Percentiles rank a stretch among this genome's conserved stretches.
Conservation (phyloP, 2,329 filamentous ascomycete species). For the Iodosphaeria phyllophila region DNA sequence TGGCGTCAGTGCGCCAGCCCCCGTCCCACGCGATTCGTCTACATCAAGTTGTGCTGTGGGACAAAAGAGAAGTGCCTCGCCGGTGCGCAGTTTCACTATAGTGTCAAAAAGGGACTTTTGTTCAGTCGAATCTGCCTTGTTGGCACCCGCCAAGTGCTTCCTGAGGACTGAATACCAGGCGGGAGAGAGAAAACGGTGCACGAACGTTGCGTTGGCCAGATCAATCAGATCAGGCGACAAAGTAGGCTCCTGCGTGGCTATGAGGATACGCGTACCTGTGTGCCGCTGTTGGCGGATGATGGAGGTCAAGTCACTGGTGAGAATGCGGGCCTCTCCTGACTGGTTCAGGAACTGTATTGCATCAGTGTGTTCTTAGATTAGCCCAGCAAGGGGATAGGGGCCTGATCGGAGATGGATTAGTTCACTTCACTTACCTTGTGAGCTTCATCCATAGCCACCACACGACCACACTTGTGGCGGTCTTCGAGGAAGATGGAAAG, state of each 20-base stretch:
- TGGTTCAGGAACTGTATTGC: constrained; percentile 6
- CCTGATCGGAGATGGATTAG: too few species aligned
- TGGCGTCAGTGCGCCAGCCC: background rate
- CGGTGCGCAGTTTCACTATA: constrained; percentile 6
- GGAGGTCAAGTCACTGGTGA: constrained; percentile 6
- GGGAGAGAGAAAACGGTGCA: constrained; percentile 9
- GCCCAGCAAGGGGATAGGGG: background rate
- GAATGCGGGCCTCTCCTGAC: constrained; percentile 3
- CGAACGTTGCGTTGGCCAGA: constrained; percentile 7
- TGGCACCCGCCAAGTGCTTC: constrained; percentile 6
- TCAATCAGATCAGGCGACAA: constrained; percentile 7
- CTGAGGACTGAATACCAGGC: constrained; percentile 6
- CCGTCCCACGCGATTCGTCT: too few species aligned
- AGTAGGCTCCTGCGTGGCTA: constrained; percentile 9
- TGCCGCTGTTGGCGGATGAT: constrained; percentile 9
- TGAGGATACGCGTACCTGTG: constrained; percentile 6
- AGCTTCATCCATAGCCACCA: constrained; percentile 38
- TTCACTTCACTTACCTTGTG: constrained; percentile 29
- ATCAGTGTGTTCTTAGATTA: background rate
- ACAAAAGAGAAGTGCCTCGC: constrained; percentile 9
- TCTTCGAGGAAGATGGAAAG: constrained; percentile 28
- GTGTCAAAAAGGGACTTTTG: constrained; percentile 5
- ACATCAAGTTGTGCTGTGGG: constrained; percentile 7
- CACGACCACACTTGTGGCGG: constrained; percentile 18
- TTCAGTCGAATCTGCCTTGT: constrained; percentile 1